Evolutionary conservation across 148 eudicot genomes (phyloP).

Genomic region (Heliosperma pusillum): DNA sequence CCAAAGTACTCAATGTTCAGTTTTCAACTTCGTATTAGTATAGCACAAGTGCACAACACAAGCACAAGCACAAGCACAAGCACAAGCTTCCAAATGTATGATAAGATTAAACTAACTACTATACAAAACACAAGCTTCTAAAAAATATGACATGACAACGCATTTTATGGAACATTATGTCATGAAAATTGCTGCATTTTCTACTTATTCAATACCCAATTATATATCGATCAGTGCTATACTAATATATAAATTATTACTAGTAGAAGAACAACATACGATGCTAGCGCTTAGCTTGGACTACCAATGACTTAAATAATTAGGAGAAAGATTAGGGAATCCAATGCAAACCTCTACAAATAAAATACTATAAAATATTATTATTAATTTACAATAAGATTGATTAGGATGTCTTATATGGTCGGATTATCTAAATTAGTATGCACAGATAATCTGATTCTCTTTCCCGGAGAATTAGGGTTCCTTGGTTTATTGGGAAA

Average conservation of each 20-base stretch:
- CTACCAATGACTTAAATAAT: conserved; percentile 6
- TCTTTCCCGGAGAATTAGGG: conserved; percentile 32
- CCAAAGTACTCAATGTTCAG: neutral
- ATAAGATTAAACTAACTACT: neutral
- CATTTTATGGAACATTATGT: conserved; percentile 19
- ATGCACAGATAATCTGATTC: neutral
- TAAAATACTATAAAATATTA: neutral
- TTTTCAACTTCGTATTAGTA: neutral
- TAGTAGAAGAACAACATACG: conserved; percentile 6
- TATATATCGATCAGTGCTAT: neutral
- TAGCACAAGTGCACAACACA: neutral
- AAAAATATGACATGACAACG: conserved; percentile 23
- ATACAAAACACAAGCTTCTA: conserved; percentile 1
- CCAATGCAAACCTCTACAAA: conserved; percentile 7
- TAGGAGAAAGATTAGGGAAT: conserved; percentile 13
- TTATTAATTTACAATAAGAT: neutral
- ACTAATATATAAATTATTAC: neutral
- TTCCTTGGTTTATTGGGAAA: conserved; percentile 16
- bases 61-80: neutral
- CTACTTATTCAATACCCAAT: neutral
- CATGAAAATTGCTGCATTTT: conserved; percentile 5
- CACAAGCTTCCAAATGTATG: conserved; percentile 7
- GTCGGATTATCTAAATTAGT: conserved; percentile 24
- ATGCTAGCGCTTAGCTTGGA: conserved; percentile 5
- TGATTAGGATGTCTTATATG: conserved; percentile 38